Percentiles rank a stretch among this genome's conserved stretches.
These are phyloP conservation scores for Ilyonectria robusta DNA, from an alignment of 2,329 filamentous ascomycete species.

Conservation along the genomic window DNA sequence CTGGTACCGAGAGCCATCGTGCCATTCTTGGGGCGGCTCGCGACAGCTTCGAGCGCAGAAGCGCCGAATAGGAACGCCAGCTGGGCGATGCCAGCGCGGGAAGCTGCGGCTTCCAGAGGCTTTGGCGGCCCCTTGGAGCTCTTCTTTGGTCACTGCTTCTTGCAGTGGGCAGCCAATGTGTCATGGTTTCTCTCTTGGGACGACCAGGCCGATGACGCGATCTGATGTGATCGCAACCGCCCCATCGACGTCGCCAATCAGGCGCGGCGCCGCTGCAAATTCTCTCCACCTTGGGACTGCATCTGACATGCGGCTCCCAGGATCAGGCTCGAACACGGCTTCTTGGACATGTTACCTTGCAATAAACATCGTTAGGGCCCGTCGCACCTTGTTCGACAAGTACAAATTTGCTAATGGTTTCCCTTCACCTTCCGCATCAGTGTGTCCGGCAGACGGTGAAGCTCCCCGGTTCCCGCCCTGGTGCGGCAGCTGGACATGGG, in stretches of 20 bases:
- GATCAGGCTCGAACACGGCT: neutral
- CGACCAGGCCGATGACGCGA: constrained; percentile 49
- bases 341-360: too few relatives aligned
- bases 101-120: constrained; percentile 18
- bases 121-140: neutral
- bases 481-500: neutral
- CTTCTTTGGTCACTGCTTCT: neutral
- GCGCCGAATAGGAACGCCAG: constrained; percentile 36
- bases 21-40: constrained; percentile 30
- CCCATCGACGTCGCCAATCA: constrained; percentile 36
- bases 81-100: constrained; percentile 14
- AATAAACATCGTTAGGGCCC: neutral
- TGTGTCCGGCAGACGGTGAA: constrained; percentile 8
- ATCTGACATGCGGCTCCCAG: constrained; percentile 25
- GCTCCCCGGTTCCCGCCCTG: neutral
- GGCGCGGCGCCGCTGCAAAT: neutral
- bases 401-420: constrained; percentile 13
- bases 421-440: constrained; percentile 28
- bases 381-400: neutral
- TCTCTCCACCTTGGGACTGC: constrained; percentile 36
- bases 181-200: constrained; percentile 33
- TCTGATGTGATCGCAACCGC: constrained; percentile 46
- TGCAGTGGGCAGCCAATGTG: constrained; percentile 31
- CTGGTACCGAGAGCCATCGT: constrained; percentile 26
- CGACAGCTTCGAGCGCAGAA: constrained; percentile 20